Evolutionary conservation across 352 stramenopile species (phyloP), one percentile per base, ranked within the genome.

Genomic region (Pythium aphanidermatum): DNA sequence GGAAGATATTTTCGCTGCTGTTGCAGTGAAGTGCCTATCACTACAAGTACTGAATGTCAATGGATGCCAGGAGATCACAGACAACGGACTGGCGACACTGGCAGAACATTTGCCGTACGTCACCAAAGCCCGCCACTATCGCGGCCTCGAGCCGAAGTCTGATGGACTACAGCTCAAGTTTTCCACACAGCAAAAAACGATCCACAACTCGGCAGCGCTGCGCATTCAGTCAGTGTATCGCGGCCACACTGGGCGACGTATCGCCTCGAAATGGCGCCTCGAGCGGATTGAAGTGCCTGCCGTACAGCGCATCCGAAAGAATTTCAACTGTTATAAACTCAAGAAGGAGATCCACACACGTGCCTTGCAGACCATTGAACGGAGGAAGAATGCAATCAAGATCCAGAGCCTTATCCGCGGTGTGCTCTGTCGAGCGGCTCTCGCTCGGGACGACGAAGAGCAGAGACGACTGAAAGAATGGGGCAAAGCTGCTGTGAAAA

Each of bases 31-130:
- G 20, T 87, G 77, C 9, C 44, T 79, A 11, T 60, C 71, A 14
- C 54, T 92, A 0, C 74, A 87, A 44, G 60, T 73, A 17, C 64
- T 92, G 10, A 86, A 87, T 28, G 36, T 92, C 26, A 79, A 74
- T 13, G 79, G 79, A 21, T 92, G 79, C 30, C 65, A 85, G 41
- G 72, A 92, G 28, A 86, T 92, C 47, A 87, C 79, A 3, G 76
- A 92, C 36, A 73, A 66, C 6, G 76, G 79, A 0, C 66, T 92
- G 26, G 45, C 37, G 16, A 89, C 79, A n/a, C 58, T 92, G 24
- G 69, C 63, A 0, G 67, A 80, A 14, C 75, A 89, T 28, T 60
- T 92, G 35, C 76, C 74, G 25, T 92, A 83, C 45, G 76, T 92
- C 3, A 69, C 75, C 25, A 52, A 51, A 42, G 70, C 74, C 0